Conservation (phyloP, 129 eudicot species). For the carrot (Daucus carota) region DH1_v3.0 NC_030385.2:45079501-45080000, state of each 20-base stretch:
- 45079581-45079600: conserved; percentile 83
- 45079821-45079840: background rate
- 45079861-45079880: background rate
- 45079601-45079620: conserved; percentile 94
- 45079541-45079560: conserved; percentile 51
- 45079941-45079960: background rate
- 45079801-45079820: background rate
- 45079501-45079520: conserved; percentile 92
- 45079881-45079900: background rate
- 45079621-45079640: conserved; percentile 14
- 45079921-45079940: background rate
- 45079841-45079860: background rate
- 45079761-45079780: background rate
- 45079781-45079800: background rate
- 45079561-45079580: conserved; percentile 70
- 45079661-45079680: background rate
- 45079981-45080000: background rate
- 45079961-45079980: background rate
- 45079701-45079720: background rate
- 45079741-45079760: background rate
- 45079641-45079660: background rate
- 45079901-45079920: background rate
- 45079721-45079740: background rate
- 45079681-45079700: background rate
- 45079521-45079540: conserved; percentile 69